Base-by-base conservation (phyloP, 1,284 basidiomycete species). In the Tilletia walkeri region DNA sequence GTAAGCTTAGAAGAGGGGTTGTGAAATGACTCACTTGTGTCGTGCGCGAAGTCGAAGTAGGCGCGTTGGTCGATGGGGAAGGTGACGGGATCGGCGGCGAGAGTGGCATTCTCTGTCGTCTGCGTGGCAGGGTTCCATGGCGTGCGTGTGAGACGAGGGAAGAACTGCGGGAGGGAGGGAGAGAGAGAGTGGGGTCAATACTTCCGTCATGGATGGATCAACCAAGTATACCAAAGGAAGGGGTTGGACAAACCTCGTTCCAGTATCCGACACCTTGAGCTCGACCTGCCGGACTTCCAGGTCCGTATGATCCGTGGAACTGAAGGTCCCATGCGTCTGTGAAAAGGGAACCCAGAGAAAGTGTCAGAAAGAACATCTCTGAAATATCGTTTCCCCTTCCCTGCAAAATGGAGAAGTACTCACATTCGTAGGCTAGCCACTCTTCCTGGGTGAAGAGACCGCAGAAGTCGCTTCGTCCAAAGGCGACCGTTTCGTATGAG, bases 381-480 rank as follows among this genome's bases (percentile, higher is more conserved):
- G 2, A 2, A 1, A 1, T 12, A n/a, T n/a, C 47, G 2, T 36
- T 67, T 47, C 12, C n/a, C 20, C 36, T 14, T 30, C 24, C 2
- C 24, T 30, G 24, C 24, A 36, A 47, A 30, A 54, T 49, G 63
- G 61, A 65, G 68, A 78, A 76, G 73, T 94, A 95, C 82, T 93
- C 88, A 82, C 80, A 81, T 67, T 81, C 77, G 63, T 92, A 95
- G 12, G 92, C 92, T 76, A 90, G 88, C 90, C 93, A 94, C 83
- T 96, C 94, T 61, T 92, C 90, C 79, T 91, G 87, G 0, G 91
- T 94, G 84, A 97, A 97, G 0, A 97, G 86, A 67, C 89, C 88
- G 78, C 95, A 97, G 85, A 95, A 96, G 70, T 79, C 59, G n/a
- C 73, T 75, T 65, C 75, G 80, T 30, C 80, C 80, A 4, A 79